Conservation (phyloP, 495 filamentous ascomycete species). For the Lichina pygmaea region DNA sequence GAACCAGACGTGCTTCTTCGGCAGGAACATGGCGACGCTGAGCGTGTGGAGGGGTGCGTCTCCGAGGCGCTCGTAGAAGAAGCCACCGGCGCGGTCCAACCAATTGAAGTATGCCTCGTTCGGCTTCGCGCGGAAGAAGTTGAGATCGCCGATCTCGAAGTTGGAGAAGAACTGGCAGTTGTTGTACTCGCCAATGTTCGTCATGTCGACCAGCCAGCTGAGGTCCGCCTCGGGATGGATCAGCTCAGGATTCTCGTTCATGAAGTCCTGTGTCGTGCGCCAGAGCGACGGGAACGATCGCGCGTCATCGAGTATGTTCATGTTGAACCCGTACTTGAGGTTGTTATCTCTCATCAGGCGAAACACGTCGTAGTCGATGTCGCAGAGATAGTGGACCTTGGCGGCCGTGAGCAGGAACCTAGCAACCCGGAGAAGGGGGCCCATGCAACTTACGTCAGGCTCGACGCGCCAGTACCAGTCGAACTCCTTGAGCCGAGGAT, state of each 20-base stretch:
- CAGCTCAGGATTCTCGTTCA: constrained; percentile 17
- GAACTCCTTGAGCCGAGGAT: constrained; percentile 17
- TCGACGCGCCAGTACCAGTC: constrained; percentile 20
- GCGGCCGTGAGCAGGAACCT: constrained; percentile 9
- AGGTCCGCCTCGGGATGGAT: constrained; percentile 23
- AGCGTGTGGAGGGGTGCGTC: constrained; percentile 37
- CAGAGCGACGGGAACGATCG: constrained; percentile 22
- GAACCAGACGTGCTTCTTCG: constrained; percentile 19
- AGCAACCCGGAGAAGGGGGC: background rate
- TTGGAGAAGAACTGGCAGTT: constrained; percentile 31
- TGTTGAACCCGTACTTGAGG: constrained; percentile 17
- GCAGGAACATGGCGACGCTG: constrained; percentile 21
- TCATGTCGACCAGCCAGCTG: constrained; percentile 16
- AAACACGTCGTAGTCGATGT: constrained; percentile 20
- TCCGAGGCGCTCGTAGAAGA: constrained; percentile 35
- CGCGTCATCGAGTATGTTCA: constrained; percentile 25
- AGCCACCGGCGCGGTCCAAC: constrained; percentile 28
- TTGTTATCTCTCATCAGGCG: constrained; percentile 18
- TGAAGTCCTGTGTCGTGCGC: constrained; percentile 18
- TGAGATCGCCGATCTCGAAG: constrained; percentile 33
- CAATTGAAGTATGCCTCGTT: constrained; percentile 30
- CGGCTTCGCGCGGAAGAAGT: constrained; percentile 27
- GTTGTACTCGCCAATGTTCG: constrained; percentile 16
- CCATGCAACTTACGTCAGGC: constrained; percentile 12
- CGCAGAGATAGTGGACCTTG: constrained; percentile 12